phyloP scores from a whole-genome alignment of 2,329 filamentous ascomycete species.

The Penicillium rolfsii region DNA sequence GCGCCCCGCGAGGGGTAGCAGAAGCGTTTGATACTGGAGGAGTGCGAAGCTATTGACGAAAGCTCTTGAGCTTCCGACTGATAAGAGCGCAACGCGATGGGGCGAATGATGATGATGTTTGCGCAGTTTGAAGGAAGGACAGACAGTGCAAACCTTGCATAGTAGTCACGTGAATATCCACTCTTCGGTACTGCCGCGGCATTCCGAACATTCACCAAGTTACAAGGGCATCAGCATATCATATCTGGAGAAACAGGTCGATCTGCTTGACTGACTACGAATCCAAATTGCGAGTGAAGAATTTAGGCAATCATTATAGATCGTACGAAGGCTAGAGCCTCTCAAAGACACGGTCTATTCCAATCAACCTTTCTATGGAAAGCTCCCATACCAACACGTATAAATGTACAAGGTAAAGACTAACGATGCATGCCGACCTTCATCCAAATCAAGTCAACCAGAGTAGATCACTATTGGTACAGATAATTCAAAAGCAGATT shows the following conservation, averaged over 20 bases:
- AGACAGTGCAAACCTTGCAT: constrained; percentile 47
- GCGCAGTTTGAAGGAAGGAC: constrained; percentile 44
- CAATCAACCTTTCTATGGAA: background rate
- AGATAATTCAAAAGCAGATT: background rate
- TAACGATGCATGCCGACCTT: background rate
- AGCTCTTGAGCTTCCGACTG: constrained; percentile 24
- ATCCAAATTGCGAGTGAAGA: too few relatives aligned
- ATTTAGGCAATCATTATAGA: too few relatives aligned
- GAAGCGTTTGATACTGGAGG: constrained; percentile 17
- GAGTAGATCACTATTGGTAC: background rate
- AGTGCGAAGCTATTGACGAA: constrained; percentile 2
- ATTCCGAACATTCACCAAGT: background rate
- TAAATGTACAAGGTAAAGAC: background rate
- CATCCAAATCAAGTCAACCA: background rate
- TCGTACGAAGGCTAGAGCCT: background rate
- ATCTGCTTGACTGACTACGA: too few relatives aligned
- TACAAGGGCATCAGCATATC: too few relatives aligned
- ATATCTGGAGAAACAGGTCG: too few relatives aligned
- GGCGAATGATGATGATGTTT: constrained; percentile 38
- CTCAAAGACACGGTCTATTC: background rate
- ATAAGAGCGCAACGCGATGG: constrained; percentile 32
- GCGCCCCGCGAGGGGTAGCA: constrained; percentile 22
- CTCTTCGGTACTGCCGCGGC: background rate
- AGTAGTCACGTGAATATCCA: constrained; percentile 17
- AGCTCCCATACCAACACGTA: background rate